Conservation (phyloP, 2,329 filamentous ascomycete genomes). For the Zalaria obscura region DNA sequence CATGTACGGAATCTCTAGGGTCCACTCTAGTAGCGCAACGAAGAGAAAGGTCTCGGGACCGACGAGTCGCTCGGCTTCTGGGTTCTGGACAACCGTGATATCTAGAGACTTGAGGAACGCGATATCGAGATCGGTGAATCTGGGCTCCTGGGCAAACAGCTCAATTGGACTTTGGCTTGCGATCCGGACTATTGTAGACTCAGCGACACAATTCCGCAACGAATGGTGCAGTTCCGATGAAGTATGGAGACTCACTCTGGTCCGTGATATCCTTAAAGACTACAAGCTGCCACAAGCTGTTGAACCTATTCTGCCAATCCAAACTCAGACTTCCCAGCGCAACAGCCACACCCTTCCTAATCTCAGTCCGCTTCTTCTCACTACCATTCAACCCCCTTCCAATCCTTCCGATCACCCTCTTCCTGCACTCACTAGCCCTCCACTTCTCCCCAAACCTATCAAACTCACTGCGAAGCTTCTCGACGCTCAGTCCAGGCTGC, state of each 20-base stretch:
- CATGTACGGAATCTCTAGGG: slow-evolving; percentile 4
- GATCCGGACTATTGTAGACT: not conserved
- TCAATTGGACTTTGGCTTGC: slow-evolving; percentile 2
- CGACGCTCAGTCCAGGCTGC: slow-evolving; percentile 3
- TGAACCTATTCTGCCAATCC: slow-evolving; percentile 12
- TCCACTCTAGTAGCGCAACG: slow-evolving; percentile 5
- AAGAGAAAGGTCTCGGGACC: slow-evolving; percentile 3
- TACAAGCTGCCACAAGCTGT: slow-evolving; percentile 17
- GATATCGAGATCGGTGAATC: slow-evolving; percentile 14
- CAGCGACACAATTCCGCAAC: too few relatives aligned
- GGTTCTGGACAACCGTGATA: slow-evolving; percentile 8
- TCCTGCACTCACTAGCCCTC: not conserved
- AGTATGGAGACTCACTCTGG: slow-evolving; percentile 2
- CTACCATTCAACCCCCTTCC: slow-evolving; percentile 1
- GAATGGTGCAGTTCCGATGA: too few relatives aligned
- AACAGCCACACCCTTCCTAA: slow-evolving; percentile 16
- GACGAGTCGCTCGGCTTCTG: slow-evolving; percentile 2
- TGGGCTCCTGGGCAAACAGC: slow-evolving; percentile 15
- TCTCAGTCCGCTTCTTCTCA: slow-evolving; percentile 4
- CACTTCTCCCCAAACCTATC: slow-evolving; percentile 2
- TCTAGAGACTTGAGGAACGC: slow-evolving; percentile 11
- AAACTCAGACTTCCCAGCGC: slow-evolving; percentile 17
- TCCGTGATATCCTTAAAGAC: slow-evolving; percentile 15
- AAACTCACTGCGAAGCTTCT: slow-evolving; percentile 4
- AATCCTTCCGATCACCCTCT: slow-evolving; percentile 1